Percentiles rank a stretch among this genome's conserved stretches.
Conservation (phyloP, 1,284 basidiomycete genomes). For the Mycena sp. region DNA sequence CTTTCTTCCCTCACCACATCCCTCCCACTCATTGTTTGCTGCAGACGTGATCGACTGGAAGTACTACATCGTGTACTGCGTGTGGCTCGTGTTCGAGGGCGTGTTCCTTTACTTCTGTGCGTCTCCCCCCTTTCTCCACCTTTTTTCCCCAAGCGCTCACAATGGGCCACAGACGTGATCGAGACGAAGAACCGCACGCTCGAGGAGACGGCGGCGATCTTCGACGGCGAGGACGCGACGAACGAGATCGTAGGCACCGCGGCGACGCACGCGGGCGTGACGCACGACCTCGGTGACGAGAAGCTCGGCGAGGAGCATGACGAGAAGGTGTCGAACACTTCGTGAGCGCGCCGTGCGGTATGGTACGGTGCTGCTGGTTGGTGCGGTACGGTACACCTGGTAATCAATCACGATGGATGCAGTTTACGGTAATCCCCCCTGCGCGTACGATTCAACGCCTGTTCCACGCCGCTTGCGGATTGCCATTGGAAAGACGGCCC, state of each 20-base stretch:
- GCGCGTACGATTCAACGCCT: no score
- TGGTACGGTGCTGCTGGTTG: no score
- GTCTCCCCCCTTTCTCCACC: background rate
- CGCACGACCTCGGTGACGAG: background rate
- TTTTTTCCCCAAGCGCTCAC: constrained; percentile 17
- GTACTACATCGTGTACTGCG: constrained; percentile 75
- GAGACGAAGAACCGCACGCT: constrained; percentile 79
- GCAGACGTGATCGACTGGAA: constrained; percentile 76
- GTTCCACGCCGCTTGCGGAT: no score
- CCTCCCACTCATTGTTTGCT: no score
- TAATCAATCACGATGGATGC: no score
- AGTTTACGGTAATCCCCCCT: no score
- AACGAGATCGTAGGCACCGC: constrained; percentile 50
- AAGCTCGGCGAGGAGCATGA: background rate
- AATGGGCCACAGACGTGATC: constrained; percentile 52
- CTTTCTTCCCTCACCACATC: no score
- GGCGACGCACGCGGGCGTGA: no score
- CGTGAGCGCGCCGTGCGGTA: no score
- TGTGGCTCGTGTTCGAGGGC: constrained; percentile 71
- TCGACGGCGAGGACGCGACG: constrained; percentile 70
- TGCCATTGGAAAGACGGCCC: no score
- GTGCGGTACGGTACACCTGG: no score
- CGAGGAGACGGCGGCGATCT: constrained; percentile 80
- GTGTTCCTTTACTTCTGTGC: constrained; percentile 69
- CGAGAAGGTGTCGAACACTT: constrained; percentile 25